Percentiles rank a stretch among this genome's conserved stretches.
These are phyloP conservation scores for Claviceps fusiformis DNA, from an alignment of 2,329 filamentous ascomycete genomes.

Conservation along the genomic window DNA sequence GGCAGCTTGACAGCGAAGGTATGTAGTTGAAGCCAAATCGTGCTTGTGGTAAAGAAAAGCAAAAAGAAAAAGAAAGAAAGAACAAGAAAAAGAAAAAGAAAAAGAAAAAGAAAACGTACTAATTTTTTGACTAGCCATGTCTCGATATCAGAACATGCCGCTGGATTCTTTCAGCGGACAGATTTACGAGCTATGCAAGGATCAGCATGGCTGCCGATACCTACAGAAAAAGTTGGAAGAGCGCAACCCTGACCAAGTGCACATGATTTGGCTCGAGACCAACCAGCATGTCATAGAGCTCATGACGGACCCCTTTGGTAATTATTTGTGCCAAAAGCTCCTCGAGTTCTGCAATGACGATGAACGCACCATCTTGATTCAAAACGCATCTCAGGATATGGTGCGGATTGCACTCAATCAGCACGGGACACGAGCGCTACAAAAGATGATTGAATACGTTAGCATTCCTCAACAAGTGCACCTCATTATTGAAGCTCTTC, in stretches of 20 bases:
- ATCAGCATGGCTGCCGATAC: slow-evolving; percentile 94
- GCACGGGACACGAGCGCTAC: slow-evolving; percentile 87
- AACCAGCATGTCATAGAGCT: slow-evolving; percentile 89
- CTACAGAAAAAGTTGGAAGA: slow-evolving; percentile 96
- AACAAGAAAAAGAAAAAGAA: no score
- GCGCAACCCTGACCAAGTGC: slow-evolving; percentile 65
- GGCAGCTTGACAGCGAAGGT: slow-evolving; percentile 61
- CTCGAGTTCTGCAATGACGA: slow-evolving; percentile 91
- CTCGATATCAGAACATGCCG: slow-evolving; percentile 70
- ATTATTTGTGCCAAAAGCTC: slow-evolving; percentile 97
- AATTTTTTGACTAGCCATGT: slow-evolving; percentile 40
- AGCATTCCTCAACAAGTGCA: slow-evolving; percentile 72
- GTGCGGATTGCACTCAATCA: slow-evolving; percentile 92
- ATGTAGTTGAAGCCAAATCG: slow-evolving; percentile 13
- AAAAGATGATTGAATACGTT: slow-evolving; percentile 99
- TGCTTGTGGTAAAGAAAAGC: background rate
- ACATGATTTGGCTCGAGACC: slow-evolving; percentile 90
- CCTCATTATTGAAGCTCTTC: slow-evolving; percentile 75
- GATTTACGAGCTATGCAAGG: slow-evolving; percentile 86
- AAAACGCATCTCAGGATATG: slow-evolving; percentile 77
- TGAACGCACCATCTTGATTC: slow-evolving; percentile 83
- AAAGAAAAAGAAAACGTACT: slow-evolving; percentile 10
- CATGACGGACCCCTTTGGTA: slow-evolving; percentile 98
- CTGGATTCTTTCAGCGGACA: slow-evolving; percentile 70
- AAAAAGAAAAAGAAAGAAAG: no score